Base-by-base conservation (phyloP, 768 basidiomycete genomes). In the Tulasnella sp. region DNA sequence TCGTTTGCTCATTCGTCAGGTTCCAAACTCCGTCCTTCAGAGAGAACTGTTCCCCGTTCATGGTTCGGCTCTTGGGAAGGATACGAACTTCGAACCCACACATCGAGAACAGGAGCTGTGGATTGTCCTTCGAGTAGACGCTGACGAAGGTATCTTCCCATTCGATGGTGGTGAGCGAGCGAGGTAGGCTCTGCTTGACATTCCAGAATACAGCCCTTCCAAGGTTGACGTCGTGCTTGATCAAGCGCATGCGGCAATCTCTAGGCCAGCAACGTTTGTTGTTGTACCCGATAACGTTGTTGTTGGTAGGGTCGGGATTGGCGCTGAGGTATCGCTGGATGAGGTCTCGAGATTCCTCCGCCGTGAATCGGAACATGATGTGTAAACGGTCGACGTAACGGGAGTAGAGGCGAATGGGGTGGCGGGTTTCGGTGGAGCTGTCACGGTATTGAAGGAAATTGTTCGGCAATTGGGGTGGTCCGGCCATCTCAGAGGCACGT, bases 161-260 rank as follows among this genome's bases (percentile, higher is more conserved):
- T 83, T 98, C 98, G 83, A 99, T 99, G 0, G 98, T 98, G 0
- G 98, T 99, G 81, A 99, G 87, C 21, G 97, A 98, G 73, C 98
- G 89, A 0, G 98, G 98, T 36, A 99, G 85, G 82, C 94, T 94
- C 85, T 98, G 96, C 87, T 98, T 98, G 85, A 99, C 95, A 84
- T 99, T 99, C 98, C 97, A 99, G 87, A 98, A 99, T 12, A 98
- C 98, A 2, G 98, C 98, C 81, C 98, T 91, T 31, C 97, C 98
- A 71, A 99, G 88, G 85, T 99, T 99, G 86, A 99, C 98, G 84
- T 99, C 98, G 85, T 99, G 98, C 86, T 99, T 99, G 88, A 98
- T 97, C 79, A 99, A 89, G 44, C 98, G 89, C 98, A 99, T 99
- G 80, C 98, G 93, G 85, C 98, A 99, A 86, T 99, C 98, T 82